Evolutionary conservation across 148 eudicot species (phyloP), one percentile per base, ranked within the genome.

Genomic region (Tetragonia tetragonoides): DNA sequence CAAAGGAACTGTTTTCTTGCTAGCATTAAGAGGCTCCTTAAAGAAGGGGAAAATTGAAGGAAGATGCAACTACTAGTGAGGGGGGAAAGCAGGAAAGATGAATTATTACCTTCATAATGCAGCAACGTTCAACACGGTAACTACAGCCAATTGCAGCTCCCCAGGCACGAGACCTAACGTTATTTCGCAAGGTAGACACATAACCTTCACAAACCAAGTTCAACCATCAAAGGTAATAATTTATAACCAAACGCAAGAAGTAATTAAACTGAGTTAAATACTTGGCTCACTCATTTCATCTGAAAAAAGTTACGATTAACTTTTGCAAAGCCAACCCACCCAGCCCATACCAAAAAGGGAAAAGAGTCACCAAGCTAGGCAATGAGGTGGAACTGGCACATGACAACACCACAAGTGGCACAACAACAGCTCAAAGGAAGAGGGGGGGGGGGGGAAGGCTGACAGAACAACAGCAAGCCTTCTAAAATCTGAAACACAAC

Each of bases 161-260:
- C 99, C 99, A 95, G 20, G 99, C 94, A 88, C 99, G 99, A 51
- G 99, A 95, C 23, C 97, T 89, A 28, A 95, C 97, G 80, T 93
- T 95, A 81, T 95, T 95, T 78, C 99, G 82, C 85, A 95, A 80
- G 60, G 97, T 86, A 77, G 99, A 95, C 74, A 88, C 86, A 73
- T 93, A 95, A 75, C 96, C 99, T 95, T 68, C 74, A 82, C 56
- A 61, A 57, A 72, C 41, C 79, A 81, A 73, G 40, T 75, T 60
- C 60, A 41, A 28, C 46, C 54, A 5, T 73, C 46, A 70, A 74
- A 42, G 24, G 23, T 21, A 72, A 34, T 40, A 16, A 62, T 47
- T 46, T 37, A 24, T 0, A 39, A 15, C n/a, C 54, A 21, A 57
- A 44, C 18, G 56, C 23, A 61, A 8, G 39, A 20, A 64, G 10